A percentile compares a stretch with the other conserved stretches of the same genome.
phyloP scores from a whole-genome alignment of 139 green algal genomes.

The Chlamydomonas schloesseri region DNA sequence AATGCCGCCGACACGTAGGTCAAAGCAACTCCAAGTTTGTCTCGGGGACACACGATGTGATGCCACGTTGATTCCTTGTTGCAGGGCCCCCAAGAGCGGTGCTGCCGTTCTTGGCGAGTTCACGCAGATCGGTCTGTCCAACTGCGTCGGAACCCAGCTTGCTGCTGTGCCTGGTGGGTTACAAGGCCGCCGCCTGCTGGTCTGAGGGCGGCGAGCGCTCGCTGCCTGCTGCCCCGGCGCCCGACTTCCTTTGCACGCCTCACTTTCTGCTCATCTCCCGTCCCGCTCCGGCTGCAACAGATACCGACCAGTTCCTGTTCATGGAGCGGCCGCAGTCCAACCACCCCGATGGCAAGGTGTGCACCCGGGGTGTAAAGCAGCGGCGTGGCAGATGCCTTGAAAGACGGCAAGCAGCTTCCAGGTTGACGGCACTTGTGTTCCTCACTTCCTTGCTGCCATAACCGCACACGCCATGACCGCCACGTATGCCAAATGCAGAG shows the following conservation, averaged over 20 bases:
- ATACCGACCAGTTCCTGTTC: constrained; percentile 30
- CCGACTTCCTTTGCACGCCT: too few species aligned
- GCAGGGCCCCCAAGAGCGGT: not conserved
- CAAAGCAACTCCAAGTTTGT: too few species aligned
- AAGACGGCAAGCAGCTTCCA: not conserved
- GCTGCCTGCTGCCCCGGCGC: too few species aligned
- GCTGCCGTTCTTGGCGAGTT: not conserved
- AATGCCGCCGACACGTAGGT: not conserved
- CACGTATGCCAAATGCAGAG: not conserved
- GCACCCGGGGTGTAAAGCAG: too few species aligned
- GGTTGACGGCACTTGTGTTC: too few species aligned
- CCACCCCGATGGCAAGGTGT: constrained; percentile 6
- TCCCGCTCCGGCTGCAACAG: not conserved
- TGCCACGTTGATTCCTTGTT: too few species aligned
- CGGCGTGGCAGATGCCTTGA: not conserved
- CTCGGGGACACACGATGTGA: too few species aligned
- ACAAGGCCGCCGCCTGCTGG: not conserved
- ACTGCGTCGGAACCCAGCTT: constrained; percentile 24
- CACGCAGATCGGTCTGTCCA: not conserved
- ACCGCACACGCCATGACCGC: not conserved
- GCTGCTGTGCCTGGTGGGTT: constrained; percentile 28
- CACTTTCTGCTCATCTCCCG: not conserved
- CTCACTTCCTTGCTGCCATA: not conserved
- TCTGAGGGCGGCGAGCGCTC: not conserved
- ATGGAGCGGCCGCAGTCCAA: constrained; percentile 14